Conservation (phyloP, 306 rosid species). For the Vigna unguiculata region DNA sequence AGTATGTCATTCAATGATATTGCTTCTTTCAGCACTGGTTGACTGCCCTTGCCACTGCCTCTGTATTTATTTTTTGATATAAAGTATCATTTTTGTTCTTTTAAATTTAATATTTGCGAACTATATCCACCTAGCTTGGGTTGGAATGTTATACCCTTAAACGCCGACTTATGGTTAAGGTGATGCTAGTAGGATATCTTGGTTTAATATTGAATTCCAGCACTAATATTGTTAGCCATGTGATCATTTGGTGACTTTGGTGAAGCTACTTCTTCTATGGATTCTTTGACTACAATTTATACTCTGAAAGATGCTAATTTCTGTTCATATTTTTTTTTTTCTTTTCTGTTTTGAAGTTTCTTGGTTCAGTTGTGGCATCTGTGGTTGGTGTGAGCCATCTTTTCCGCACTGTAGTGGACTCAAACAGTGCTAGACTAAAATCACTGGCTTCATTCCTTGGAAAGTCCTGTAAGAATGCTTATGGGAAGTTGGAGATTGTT, state of each 20-base stretch:
- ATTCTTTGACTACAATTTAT: conserved; percentile 38
- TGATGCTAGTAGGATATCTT: background rate
- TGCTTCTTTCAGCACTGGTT: conserved; percentile 33
- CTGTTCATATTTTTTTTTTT: conserved; percentile 45
- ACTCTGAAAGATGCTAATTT: conserved; percentile 48
- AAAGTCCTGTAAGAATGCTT: conserved; percentile 53
- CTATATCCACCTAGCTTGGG: conserved; percentile 23
- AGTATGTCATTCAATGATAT: conserved; percentile 34
- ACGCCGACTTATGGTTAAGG: conserved; percentile 6
- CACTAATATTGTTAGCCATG: conserved; percentile 24
- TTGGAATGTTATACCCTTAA: conserved; percentile 22
- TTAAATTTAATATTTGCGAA: conserved; percentile 25
- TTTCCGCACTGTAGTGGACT: conserved; percentile 64
- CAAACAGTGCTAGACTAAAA: conserved; percentile 64
- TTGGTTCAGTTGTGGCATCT: conserved; percentile 73
- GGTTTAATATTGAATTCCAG: conserved; percentile 21
- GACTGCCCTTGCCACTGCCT: conserved; percentile 21
- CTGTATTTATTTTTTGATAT: conserved; percentile 11
- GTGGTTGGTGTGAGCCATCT: conserved; percentile 85
- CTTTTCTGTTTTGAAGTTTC: conserved; percentile 51
- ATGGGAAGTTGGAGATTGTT: conserved; percentile 55
- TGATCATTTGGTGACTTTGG: conserved; percentile 28
- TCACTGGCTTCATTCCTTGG: conserved; percentile 67
- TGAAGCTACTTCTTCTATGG: conserved; percentile 34
- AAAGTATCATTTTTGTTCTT: conserved; percentile 19